These are phyloP conservation scores for Leccinum uliginosum DNA, from an alignment of 768 basidiomycete genomes.

Conservation along the genomic window DNA sequence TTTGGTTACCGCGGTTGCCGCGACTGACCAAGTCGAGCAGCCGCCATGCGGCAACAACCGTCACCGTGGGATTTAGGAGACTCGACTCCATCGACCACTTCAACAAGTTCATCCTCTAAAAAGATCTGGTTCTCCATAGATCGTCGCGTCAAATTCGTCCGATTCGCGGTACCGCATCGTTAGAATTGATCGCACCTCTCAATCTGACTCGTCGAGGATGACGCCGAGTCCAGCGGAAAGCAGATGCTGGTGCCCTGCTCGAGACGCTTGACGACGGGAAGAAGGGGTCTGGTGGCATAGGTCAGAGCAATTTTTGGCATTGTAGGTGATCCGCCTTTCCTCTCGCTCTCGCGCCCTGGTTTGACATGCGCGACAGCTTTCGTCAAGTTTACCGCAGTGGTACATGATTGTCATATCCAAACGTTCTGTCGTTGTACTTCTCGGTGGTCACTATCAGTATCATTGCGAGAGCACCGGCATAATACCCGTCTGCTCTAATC, in stretches of 20 bases:
- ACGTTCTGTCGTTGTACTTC: constrained; percentile 84
- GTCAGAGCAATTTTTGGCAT: constrained; percentile 78
- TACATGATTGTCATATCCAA: constrained; percentile 91
- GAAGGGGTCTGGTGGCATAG: constrained; percentile 80
- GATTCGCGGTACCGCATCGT: constrained; percentile 88
- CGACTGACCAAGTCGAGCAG: too few relatives aligned
- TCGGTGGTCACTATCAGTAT: constrained; percentile 95
- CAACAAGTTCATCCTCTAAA: constrained; percentile 91
- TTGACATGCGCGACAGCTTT: constrained; percentile 49
- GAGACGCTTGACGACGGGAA: constrained; percentile 97
- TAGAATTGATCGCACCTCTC: constrained; percentile 86
- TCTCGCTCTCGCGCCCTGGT: too few relatives aligned
- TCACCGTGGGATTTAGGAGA: too few relatives aligned
- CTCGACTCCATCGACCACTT: too few relatives aligned
- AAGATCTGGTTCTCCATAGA: constrained; percentile 83
- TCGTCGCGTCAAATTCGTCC: constrained; percentile 86
- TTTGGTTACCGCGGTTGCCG: too few relatives aligned
- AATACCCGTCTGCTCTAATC: constrained; percentile 68
- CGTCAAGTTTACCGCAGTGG: constrained; percentile 88
- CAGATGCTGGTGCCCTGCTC: constrained; percentile 87
- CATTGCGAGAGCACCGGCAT: constrained; percentile 93
- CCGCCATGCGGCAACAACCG: too few relatives aligned
- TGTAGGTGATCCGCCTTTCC: constrained; percentile 47
- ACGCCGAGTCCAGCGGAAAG: constrained; percentile 79
- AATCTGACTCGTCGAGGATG: constrained; percentile 82